Evolutionary conservation across 2,329 filamentous ascomycete genomes (phyloP).

Genomic region (Xylaria sp.): DNA sequence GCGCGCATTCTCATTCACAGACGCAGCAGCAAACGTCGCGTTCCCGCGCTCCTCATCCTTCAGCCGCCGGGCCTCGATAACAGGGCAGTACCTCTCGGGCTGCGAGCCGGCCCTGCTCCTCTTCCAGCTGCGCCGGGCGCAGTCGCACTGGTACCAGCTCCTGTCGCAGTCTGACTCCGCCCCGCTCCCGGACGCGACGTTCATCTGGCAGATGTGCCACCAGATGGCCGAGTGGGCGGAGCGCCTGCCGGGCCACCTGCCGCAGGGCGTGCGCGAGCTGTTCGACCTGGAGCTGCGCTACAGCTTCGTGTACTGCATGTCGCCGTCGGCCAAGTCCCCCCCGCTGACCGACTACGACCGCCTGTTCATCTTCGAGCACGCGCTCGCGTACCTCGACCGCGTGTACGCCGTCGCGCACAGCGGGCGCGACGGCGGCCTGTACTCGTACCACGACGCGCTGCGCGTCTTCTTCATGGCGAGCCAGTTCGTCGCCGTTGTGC

Average conservation of each 20-base stretch:
- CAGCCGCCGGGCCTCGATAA: slow-evolving; percentile 56
- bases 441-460: slow-evolving; percentile 89
- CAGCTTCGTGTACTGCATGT: slow-evolving; percentile 89
- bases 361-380: slow-evolving; percentile 85
- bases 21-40: slow-evolving; percentile 86
- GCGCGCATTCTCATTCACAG: slow-evolving; percentile 91
- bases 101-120: slow-evolving; percentile 80
- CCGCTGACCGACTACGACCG: slow-evolving; percentile 80
- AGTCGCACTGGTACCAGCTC: slow-evolving; percentile 90
- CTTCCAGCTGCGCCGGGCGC: slow-evolving; percentile 83
- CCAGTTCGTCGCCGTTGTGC: slow-evolving; percentile 71
- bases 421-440: slow-evolving; percentile 70
- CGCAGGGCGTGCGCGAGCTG: slow-evolving; percentile 74
- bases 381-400: slow-evolving; percentile 81
- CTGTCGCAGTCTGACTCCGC: slow-evolving; percentile 82
- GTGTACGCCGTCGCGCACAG: slow-evolving; percentile 75
- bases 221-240: slow-evolving; percentile 86
- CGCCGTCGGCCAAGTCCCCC: slow-evolving; percentile 79
- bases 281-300: slow-evolving; percentile 92
- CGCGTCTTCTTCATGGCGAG: slow-evolving; percentile 80
- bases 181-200: slow-evolving; percentile 75
- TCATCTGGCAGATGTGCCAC: slow-evolving; percentile 80
- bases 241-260: slow-evolving; percentile 73
- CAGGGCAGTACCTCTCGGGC: slow-evolving; percentile 59
- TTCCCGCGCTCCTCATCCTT: slow-evolving; percentile 69